These are phyloP conservation scores for Ambrosiella xylebori DNA, from an alignment of 2,329 filamentous ascomycete genomes.

Conservation along the genomic window DNA sequence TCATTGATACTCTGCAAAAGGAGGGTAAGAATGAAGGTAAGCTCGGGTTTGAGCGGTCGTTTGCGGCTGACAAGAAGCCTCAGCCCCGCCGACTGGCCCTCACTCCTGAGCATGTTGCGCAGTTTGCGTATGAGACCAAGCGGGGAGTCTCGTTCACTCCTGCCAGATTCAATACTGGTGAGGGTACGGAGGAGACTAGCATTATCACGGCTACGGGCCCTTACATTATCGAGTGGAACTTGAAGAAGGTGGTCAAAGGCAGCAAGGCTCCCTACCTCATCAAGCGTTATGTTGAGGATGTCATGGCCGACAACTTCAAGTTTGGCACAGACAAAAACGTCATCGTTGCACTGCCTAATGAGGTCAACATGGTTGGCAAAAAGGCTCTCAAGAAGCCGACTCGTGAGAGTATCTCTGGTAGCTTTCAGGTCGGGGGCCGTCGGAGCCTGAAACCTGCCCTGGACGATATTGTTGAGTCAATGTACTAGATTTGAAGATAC, in stretches of 20 bases:
- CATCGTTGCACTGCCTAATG: constrained; percentile 88
- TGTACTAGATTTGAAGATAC: constrained; percentile 27
- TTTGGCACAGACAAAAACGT: constrained; percentile 96
- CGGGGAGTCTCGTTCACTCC: constrained; percentile 73
- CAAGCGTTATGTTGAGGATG: constrained; percentile 86
- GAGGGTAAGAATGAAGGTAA: constrained; percentile 93
- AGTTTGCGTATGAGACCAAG: constrained; percentile 93
- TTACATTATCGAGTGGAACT: constrained; percentile 89
- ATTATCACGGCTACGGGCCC: constrained; percentile 95
- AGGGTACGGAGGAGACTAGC: constrained; percentile 66
- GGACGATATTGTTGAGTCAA: constrained; percentile 68
- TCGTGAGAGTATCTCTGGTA: constrained; percentile 71
- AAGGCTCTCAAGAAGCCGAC: constrained; percentile 73
- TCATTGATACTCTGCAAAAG: constrained; percentile 83
- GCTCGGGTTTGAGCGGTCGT: constrained; percentile 89
- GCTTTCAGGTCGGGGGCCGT: constrained; percentile 28
- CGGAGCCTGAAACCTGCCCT: constrained; percentile 54
- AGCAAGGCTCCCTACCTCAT: constrained; percentile 84
- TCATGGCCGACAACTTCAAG: constrained; percentile 97
- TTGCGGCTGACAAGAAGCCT: constrained; percentile 83
- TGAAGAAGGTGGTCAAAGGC: constrained; percentile 73
- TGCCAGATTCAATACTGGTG: constrained; percentile 83
- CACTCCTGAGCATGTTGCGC: constrained; percentile 80
- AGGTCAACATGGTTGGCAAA: constrained; percentile 94
- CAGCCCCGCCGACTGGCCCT: constrained; percentile 80